phyloP scores from a whole-genome alignment of 1,284 basidiomycete genomes.

The Ceratobasidium sp. region DNA sequence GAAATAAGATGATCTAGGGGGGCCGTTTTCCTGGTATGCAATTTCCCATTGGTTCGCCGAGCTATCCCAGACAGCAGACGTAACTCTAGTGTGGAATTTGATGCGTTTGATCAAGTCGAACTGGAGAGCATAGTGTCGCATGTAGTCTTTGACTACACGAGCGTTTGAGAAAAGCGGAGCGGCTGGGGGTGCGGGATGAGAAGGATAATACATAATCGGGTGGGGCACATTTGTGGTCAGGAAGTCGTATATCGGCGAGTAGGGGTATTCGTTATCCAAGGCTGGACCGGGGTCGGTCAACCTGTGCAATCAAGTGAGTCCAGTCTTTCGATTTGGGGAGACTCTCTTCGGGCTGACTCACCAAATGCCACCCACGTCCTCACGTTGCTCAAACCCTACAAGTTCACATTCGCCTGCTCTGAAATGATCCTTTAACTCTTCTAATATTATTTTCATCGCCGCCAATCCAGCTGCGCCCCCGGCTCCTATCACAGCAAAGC shows the following conservation, averaged over 20 bases:
- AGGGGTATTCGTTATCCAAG: conserved; percentile 59
- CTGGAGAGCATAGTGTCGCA: conserved; percentile 63
- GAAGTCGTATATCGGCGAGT: conserved; percentile 77
- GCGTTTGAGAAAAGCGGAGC: conserved; percentile 72
- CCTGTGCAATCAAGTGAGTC: conserved; percentile 39
- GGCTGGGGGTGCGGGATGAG: conserved; percentile 68
- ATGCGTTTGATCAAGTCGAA: conserved; percentile 66
- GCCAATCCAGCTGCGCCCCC: conserved; percentile 72
- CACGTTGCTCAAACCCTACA: conserved; percentile 66
- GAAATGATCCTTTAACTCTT: conserved; percentile 60
- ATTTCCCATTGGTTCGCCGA: conserved; percentile 58
- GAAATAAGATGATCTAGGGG: conserved; percentile 50
- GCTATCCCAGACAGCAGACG: conserved; percentile 50
- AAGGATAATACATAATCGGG: conserved; percentile 71
- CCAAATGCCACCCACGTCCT: conserved; percentile 77
- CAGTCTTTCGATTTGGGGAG: no score
- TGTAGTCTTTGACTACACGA: conserved; percentile 63
- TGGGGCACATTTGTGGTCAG: conserved; percentile 79
- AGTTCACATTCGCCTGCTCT: conserved; percentile 62
- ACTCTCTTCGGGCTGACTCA: no score
- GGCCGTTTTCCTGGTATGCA: conserved; percentile 30
- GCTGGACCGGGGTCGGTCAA: conserved; percentile 18
- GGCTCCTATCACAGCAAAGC: conserved; percentile 72
- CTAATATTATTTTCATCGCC: conserved; percentile 66
- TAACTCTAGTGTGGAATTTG: conserved; percentile 51